Base-by-base conservation (phyloP, 768 basidiomycete species). In the Termitomyces sp. region DNA sequence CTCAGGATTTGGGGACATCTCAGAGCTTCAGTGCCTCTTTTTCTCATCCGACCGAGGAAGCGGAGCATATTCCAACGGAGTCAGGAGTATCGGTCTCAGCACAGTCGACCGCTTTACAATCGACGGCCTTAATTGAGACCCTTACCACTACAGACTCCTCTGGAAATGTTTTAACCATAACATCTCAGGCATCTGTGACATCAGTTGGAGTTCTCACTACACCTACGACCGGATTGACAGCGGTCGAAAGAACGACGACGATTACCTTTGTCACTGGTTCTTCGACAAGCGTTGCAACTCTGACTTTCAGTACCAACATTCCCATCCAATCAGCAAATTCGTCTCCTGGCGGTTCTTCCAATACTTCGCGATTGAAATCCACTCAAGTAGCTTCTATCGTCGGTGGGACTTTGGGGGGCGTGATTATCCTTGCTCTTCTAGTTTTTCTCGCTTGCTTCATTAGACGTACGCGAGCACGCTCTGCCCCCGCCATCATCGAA, bases 181-280 rank as follows among this genome's bases (percentile, higher is more conserved):
- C 32, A 15, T 41, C 38, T 15, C 33, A 49, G n/a, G 13, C 23
- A 20, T 49, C 39, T 29, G 32, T 41, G 32, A 31, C 22, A 11
- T 9, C 39, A 29, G 39, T 27, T n/a, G 45, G 46, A 35, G 46
- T 20, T 25, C 6, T 25, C 18, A 36, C 49, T 39, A 33, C 48
- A 31, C 31, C 25, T 12, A n/a, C 52, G 10, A 20, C 33, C 10
- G 52, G 45, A 43, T 52, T 53, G 22, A 56, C 56, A 3, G 33
- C 48, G 16, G 27, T 57, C 1, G 33, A 41, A 22, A 22, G 52
- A 36, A 53, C 56, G 2, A 57, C 46, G 13, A 57, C 56, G 16
- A 35, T 53, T 3, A 57, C 56, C 3, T 43, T 57, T n/a, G 10
- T 16, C 23, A 18, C 47, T 6, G 52, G n/a, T n/a, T 57, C 56